phyloP scores from a whole-genome alignment of 768 basidiomycete species.

The Mycena venus region DNA sequence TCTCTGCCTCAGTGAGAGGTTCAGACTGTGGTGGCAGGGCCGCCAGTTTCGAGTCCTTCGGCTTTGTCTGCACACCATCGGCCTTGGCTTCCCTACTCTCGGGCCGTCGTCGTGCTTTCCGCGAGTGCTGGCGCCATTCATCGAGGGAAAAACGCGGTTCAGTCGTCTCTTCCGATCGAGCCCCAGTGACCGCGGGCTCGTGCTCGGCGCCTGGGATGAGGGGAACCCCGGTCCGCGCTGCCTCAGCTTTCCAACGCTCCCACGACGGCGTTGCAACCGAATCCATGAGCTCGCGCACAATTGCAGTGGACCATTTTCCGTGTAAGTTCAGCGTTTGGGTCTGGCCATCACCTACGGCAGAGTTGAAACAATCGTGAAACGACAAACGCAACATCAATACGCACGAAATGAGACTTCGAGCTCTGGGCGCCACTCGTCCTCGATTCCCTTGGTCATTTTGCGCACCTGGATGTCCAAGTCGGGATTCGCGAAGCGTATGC shows the following conservation, averaged over 20 bases:
- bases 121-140: conserved; percentile 26
- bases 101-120: background rate
- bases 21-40: background rate
- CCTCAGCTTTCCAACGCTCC: conserved; percentile 33
- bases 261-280: conserved; percentile 56
- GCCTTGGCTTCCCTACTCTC: background rate
- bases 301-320: conserved; percentile 78
- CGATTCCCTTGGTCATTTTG: conserved; percentile 63
- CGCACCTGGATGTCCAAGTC: conserved; percentile 70
- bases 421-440: conserved; percentile 72
- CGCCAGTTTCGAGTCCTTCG: background rate
- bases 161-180: background rate
- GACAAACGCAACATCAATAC: conserved; percentile 42
- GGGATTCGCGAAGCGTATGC: conserved; percentile 85
- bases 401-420: conserved; percentile 75
- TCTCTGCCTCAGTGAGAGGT: background rate
- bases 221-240: conserved; percentile 13
- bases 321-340: conserved; percentile 65
- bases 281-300: conserved; percentile 80
- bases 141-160: conserved; percentile 22
- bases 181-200: background rate
- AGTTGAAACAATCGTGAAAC: background rate
- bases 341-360: conserved; percentile 62
- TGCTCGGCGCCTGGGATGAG: conserved; percentile 26
- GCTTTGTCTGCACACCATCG: background rate